These are phyloP conservation scores for Phytophthora uliginosa DNA, from an alignment of 352 stramenopile species.

Conservation along the genomic window DNA sequence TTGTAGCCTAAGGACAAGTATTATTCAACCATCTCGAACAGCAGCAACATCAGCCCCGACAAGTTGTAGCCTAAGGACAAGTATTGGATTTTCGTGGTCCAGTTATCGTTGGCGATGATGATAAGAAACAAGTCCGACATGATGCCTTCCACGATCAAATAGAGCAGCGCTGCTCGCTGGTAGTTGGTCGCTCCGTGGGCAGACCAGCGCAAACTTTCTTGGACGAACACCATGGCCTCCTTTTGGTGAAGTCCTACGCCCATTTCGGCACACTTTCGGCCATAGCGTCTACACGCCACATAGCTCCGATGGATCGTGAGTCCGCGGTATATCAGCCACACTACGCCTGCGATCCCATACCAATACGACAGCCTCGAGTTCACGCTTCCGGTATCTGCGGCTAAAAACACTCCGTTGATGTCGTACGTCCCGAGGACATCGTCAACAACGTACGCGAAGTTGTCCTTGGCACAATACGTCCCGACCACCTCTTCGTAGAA, in stretches of 20 bases:
- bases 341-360: neutral
- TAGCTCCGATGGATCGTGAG: constrained; percentile 6
- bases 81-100: neutral
- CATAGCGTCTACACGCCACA: neutral
- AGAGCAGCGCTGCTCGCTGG: constrained; percentile 13
- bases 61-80: neutral
- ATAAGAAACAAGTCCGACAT: constrained; percentile 26
- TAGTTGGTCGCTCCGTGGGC: constrained; percentile 3
- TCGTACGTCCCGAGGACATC: constrained; percentile 13
- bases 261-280: neutral
- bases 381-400: constrained; percentile 1
- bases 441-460: constrained; percentile 1
- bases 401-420: constrained; percentile 13
- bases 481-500: constrained; percentile 16
- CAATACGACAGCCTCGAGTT: constrained; percentile 1
- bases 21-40: constrained; percentile 17
- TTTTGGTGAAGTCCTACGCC: neutral
- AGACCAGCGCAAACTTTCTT: constrained; percentile 8
- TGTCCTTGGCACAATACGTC: constrained; percentile 16
- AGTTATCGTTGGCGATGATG: neutral
- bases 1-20: neutral
- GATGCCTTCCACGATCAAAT: constrained; percentile 23
- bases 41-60: neutral
- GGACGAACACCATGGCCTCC: constrained; percentile 11
- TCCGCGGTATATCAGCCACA: constrained; percentile 1